A percentile compares a stretch with the other conserved stretches of the same genome.
Evolutionary conservation across 345 rosid genomes (phyloP).

Genomic region (Salix suchowensis): DNA sequence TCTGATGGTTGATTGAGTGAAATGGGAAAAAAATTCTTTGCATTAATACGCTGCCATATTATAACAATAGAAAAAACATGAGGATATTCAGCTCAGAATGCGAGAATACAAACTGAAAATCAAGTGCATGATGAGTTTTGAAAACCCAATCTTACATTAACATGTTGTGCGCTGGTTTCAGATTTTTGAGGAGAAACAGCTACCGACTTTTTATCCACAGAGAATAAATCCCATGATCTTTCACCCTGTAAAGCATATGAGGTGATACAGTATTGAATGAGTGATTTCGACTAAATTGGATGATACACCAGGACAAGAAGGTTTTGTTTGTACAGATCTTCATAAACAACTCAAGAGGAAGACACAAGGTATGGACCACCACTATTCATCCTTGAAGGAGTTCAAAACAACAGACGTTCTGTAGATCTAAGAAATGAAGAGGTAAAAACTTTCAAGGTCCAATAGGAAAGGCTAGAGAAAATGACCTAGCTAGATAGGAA

Average conservation of each 20-base stretch:
- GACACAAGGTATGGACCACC: background rate
- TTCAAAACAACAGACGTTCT: background rate
- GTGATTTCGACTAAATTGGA: background rate
- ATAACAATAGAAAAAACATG: background rate
- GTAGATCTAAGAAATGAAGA: background rate
- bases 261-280: background rate
- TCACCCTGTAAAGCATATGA: slow-evolving; percentile 14
- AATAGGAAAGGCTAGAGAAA: too few species aligned
- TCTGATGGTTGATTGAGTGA: background rate
- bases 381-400: background rate
- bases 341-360: background rate
- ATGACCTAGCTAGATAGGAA: background rate
- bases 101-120: background rate
- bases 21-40: background rate
- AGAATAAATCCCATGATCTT: slow-evolving; percentile 20
- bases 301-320: too few species aligned
- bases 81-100: background rate
- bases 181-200: background rate
- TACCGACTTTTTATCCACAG: slow-evolving; percentile 1
- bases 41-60: background rate
- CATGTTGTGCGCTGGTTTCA: background rate
- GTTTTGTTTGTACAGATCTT: too few species aligned
- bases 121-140: background rate
- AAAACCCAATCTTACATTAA: background rate
- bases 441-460: background rate